Conservation (phyloP, 352 stramenopile species). For the Phytophthora citricola region DNA sequence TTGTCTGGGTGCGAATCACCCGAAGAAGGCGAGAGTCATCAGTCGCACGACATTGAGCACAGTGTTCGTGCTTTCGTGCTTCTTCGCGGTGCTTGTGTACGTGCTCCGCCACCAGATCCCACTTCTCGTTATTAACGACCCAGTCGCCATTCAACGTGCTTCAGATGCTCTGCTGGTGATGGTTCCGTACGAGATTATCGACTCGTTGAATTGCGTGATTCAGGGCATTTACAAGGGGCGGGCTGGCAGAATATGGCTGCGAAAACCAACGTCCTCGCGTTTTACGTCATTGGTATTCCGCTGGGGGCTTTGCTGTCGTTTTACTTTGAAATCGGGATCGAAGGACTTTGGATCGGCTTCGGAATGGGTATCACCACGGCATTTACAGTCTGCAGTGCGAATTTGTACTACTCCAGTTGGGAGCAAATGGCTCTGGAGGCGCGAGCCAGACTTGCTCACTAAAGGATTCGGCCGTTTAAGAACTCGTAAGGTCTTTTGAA, state of each 20-base stretch:
- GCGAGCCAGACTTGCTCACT: slow-evolving; percentile 50
- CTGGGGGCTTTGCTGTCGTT: slow-evolving; percentile 72
- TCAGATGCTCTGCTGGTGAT: slow-evolving; percentile 68
- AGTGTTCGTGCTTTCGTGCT: slow-evolving; percentile 47
- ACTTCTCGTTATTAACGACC: slow-evolving; percentile 61
- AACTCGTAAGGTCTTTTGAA: too few species aligned
- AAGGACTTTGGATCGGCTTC: slow-evolving; percentile 87
- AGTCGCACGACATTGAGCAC: slow-evolving; percentile 53
- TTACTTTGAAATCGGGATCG: slow-evolving; percentile 48
- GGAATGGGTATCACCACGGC: slow-evolving; percentile 50
- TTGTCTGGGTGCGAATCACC: slow-evolving; percentile 77
- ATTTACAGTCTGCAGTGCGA: slow-evolving; percentile 48
- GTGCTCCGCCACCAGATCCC: slow-evolving; percentile 58
- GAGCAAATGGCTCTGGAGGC: slow-evolving; percentile 62
- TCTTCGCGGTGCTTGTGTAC: slow-evolving; percentile 47
- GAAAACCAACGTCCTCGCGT: slow-evolving; percentile 78
- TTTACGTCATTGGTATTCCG: slow-evolving; percentile 82
- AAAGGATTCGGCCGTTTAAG: slow-evolving; percentile 1
- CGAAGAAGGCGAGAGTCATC: slow-evolving; percentile 67
- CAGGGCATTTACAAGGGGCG: slow-evolving; percentile 82
- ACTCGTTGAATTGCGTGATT: slow-evolving; percentile 74
- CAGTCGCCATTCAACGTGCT: slow-evolving; percentile 49
- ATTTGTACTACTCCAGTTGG: slow-evolving; percentile 68
- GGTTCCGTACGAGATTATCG: slow-evolving; percentile 77
- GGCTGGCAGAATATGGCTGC: slow-evolving; percentile 76